phyloP scores from a whole-genome alignment of 805 yeast species.

The Candida anglica region DNA sequence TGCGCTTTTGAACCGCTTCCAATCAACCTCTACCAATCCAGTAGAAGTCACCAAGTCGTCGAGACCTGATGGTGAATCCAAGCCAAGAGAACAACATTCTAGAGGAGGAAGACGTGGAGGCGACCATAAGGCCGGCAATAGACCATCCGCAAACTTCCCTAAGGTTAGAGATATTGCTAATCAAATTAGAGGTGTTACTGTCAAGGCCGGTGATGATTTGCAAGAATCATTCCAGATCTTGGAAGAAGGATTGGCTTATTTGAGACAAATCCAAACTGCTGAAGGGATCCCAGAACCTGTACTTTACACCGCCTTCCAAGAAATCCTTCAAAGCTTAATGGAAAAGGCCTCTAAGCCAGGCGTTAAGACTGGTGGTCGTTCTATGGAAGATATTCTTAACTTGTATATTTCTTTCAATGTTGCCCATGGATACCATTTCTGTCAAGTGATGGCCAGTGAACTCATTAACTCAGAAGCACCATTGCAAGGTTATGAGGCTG shows the following conservation, averaged over 20 bases:
- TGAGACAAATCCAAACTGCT: slow-evolving; percentile 31
- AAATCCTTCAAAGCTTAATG: slow-evolving; percentile 18
- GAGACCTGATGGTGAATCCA: no score
- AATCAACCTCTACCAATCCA: no score
- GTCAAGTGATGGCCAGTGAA: slow-evolving; percentile 13
- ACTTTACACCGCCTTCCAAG: slow-evolving; percentile 24
- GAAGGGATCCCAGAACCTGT: slow-evolving; percentile 26
- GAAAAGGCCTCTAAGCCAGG: slow-evolving; percentile 13
- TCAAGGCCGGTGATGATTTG: slow-evolving; percentile 11
- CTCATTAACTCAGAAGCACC: slow-evolving; percentile 9
- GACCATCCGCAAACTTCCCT: no score
- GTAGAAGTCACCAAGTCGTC: no score
- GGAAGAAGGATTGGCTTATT: slow-evolving; percentile 37
- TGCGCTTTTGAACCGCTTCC: not conserved
- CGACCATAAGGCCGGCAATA: no score
- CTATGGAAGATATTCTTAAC: slow-evolving; percentile 20
- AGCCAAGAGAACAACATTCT: no score
- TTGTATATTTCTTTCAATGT: slow-evolving; percentile 23
- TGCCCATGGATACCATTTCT: slow-evolving; percentile 32
- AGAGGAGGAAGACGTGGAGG: no score
- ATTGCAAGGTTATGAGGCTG: slow-evolving; percentile 14
- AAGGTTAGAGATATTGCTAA: slow-evolving; percentile 31
- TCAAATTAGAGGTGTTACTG: slow-evolving; percentile 23
- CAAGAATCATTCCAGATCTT: slow-evolving; percentile 32
- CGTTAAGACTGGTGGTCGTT: slow-evolving; percentile 8